Percentiles rank a stretch among this genome's conserved stretches.
Conservation (phyloP, 768 basidiomycete genomes). For the Termitomyces sp. region DNA sequence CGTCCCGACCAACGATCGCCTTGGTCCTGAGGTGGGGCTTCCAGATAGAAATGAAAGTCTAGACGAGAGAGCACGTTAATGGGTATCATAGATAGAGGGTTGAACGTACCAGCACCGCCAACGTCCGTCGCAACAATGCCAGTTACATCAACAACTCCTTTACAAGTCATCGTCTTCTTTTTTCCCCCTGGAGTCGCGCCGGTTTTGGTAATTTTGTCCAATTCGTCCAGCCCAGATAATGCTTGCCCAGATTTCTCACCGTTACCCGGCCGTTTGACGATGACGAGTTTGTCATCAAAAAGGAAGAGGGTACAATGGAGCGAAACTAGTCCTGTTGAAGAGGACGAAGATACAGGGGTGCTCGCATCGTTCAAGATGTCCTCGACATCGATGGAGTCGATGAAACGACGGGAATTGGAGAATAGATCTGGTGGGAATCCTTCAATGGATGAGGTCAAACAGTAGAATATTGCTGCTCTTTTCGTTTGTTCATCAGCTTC, state of each 20-base stretch:
- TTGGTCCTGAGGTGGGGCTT: slow-evolving; percentile 76
- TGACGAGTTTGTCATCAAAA: slow-evolving; percentile 90
- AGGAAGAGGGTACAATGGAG: slow-evolving; percentile 88
- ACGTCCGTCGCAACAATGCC: slow-evolving; percentile 81
- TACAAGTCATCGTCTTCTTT: slow-evolving; percentile 79
- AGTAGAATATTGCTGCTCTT: slow-evolving; percentile 84
- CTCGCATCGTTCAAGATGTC: slow-evolving; percentile 57
- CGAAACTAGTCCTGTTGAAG: slow-evolving; percentile 31
- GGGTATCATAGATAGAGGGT: neutral
- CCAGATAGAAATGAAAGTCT: slow-evolving; percentile 87
- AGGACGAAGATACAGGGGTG: slow-evolving; percentile 36
- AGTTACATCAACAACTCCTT: slow-evolving; percentile 78
- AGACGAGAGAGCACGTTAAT: neutral
- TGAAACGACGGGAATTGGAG: slow-evolving; percentile 79
- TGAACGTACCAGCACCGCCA: slow-evolving; percentile 70
- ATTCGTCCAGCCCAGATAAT: slow-evolving; percentile 70
- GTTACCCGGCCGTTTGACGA: slow-evolving; percentile 78
- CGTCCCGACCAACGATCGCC: slow-evolving; percentile 86
- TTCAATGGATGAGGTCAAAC: slow-evolving; percentile 77
- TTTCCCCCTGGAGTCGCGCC: slow-evolving; percentile 56
- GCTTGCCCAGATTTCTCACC: slow-evolving; percentile 70
- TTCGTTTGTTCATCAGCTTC: slow-evolving; percentile 91
- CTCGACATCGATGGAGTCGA: slow-evolving; percentile 92
- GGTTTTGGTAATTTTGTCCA: slow-evolving; percentile 65
- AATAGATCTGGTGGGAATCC: slow-evolving; percentile 90